A percentile compares a stretch with the other conserved stretches of the same genome.
These are phyloP conservation scores for Tremella yokohamensis DNA, from an alignment of 768 basidiomycete genomes.

Conservation along the genomic window DNA sequence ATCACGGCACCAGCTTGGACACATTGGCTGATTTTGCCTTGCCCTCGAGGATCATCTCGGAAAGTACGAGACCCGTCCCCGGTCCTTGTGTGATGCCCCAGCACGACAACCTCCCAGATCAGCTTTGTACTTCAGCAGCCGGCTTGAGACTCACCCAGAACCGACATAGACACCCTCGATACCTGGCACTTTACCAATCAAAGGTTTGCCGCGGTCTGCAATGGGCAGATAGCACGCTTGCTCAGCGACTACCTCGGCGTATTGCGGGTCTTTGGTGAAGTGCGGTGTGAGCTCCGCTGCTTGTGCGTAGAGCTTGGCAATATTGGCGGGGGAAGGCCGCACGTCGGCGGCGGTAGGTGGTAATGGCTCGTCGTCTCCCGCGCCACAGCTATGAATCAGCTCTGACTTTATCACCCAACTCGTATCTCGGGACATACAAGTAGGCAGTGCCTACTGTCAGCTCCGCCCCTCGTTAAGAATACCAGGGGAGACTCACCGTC, in stretches of 20 bases:
- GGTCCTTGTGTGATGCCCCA: conserved; percentile 56
- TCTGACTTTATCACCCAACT: conserved; percentile 10
- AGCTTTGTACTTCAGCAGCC: neutral
- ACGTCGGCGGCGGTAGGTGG: conserved; percentile 73
- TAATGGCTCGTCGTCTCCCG: conserved; percentile 68
- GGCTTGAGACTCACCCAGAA: conserved; percentile 63
- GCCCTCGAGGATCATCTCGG: conserved; percentile 69
- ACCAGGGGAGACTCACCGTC: conserved; percentile 30
- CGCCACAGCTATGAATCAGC: conserved; percentile 64
- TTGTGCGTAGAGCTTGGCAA: conserved; percentile 55
- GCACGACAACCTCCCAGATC: conserved; percentile 33
- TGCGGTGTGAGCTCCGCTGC: conserved; percentile 46
- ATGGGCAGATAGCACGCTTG: conserved; percentile 79
- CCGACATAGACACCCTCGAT: conserved; percentile 68
- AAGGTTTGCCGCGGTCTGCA: conserved; percentile 60
- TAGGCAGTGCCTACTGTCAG: conserved; percentile 42
- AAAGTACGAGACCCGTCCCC: conserved; percentile 70
- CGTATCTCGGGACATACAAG: conserved; percentile 29
- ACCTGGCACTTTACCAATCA: conserved; percentile 64
- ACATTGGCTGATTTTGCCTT: conserved; percentile 60
- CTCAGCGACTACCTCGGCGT: conserved; percentile 56
- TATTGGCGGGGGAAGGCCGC: conserved; percentile 58
- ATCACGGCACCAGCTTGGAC: conserved; percentile 51
- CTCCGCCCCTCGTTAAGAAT: conserved; percentile 14
- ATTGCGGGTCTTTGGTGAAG: conserved; percentile 48